These are phyloP conservation scores for Penicillium sp. DNA, from an alignment of 2,329 filamentous ascomycete genomes.

Conservation along the genomic window DNA sequence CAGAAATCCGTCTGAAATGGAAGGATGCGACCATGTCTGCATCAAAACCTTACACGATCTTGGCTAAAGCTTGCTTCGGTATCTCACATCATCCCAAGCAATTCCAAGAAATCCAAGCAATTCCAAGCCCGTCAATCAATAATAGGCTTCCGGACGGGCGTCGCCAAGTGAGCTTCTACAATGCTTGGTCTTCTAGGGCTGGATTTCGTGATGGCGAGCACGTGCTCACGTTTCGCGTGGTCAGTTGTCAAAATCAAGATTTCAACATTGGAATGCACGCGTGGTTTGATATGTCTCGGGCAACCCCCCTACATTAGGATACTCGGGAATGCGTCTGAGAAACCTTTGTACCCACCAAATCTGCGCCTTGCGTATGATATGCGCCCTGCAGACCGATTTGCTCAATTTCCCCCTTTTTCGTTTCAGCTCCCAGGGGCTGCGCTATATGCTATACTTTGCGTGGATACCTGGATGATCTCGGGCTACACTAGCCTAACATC, in stretches of 20 bases:
- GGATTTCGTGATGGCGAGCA: background rate
- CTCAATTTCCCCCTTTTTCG: background rate
- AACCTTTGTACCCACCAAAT: background rate
- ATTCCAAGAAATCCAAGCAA: background rate
- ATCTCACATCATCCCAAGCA: background rate
- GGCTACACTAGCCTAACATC: background rate
- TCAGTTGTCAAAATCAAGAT: background rate
- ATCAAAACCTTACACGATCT: background rate
- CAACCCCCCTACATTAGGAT: background rate
- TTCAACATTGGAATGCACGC: background rate
- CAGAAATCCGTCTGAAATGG: background rate
- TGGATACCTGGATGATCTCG: background rate
- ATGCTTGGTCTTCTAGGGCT: background rate
- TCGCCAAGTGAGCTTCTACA: constrained; percentile 10
- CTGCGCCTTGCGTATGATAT: background rate
- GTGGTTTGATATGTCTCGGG: background rate
- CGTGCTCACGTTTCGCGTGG: constrained; percentile 4
- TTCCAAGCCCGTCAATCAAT: background rate
- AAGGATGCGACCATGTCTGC: background rate
- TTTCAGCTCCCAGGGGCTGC: background rate
- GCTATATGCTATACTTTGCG: background rate
- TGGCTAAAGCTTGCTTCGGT: constrained; percentile 9
- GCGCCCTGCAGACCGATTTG: background rate
- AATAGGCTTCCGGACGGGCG: background rate
- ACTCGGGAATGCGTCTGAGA: background rate